Percentiles rank a stretch among this genome's conserved stretches.
Conservation (phyloP, 805 yeast species). For the Cyberlindnera xylosilytica region DNA sequence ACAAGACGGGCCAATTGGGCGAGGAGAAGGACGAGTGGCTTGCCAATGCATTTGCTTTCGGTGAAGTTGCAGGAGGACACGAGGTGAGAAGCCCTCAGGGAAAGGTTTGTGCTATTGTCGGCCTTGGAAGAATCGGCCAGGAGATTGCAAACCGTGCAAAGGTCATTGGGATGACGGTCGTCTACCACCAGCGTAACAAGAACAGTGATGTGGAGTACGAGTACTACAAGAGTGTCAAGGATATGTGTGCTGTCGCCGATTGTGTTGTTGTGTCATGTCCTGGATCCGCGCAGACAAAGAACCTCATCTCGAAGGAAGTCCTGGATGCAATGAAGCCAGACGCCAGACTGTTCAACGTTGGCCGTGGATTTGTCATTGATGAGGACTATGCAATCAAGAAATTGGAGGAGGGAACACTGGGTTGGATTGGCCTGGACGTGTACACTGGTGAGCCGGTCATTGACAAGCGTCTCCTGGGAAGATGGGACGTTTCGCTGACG, state of each 20-base stretch:
- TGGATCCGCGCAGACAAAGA: constrained; percentile 48
- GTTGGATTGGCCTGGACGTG: constrained; percentile 61
- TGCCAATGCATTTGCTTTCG: constrained; percentile 31
- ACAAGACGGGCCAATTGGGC: constrained; percentile 30
- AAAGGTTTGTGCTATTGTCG: constrained; percentile 51
- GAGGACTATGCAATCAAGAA: constrained; percentile 43
- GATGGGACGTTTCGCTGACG: constrained; percentile 47
- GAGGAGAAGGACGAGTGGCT: constrained; percentile 26
- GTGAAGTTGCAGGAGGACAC: constrained; percentile 35
- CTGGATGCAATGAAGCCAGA: constrained; percentile 38
- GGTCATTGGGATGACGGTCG: constrained; percentile 56
- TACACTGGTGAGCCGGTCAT: constrained; percentile 52
- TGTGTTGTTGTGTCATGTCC: constrained; percentile 57
- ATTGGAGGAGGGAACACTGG: constrained; percentile 39
- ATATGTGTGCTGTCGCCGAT: constrained; percentile 40
- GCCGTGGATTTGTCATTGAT: constrained; percentile 53
- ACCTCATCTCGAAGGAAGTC: constrained; percentile 42
- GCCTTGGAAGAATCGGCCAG: constrained; percentile 61
- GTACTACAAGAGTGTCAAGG: constrained; percentile 33
- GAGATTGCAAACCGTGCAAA: constrained; percentile 47
- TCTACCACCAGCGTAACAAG: constrained; percentile 48
- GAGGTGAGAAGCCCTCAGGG: constrained; percentile 43
- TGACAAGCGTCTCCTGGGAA: constrained; percentile 25
- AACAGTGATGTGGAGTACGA: constrained; percentile 34
- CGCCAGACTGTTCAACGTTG: constrained; percentile 52